phyloP scores from a whole-genome alignment of 768 basidiomycete species.

The Peribolospora kevripleyi region DNA sequence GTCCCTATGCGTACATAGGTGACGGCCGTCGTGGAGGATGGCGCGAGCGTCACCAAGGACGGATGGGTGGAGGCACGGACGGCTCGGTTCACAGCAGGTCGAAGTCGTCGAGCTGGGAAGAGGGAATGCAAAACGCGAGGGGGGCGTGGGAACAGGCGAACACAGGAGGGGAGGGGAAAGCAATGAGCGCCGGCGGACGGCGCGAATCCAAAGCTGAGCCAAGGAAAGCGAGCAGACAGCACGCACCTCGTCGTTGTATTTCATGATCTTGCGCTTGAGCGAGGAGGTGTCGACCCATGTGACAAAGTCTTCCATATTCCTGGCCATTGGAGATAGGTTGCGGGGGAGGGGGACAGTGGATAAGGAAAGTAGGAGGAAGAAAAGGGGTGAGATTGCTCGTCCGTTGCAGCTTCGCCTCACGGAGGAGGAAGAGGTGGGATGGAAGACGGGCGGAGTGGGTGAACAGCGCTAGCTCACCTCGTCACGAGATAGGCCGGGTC shows the following conservation, averaged over 20 bases:
- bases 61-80: no score
- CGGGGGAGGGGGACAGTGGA: not conserved
- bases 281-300: slow-evolving; percentile 98
- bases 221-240: not conserved
- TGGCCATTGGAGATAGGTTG: slow-evolving; percentile 15
- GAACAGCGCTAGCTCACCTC: slow-evolving; percentile 25
- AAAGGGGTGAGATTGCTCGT: not conserved
- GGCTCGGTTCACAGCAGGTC: slow-evolving; percentile 38
- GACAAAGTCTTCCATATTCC: slow-evolving; percentile 97
- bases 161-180: not conserved
- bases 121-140: not conserved
- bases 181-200: not conserved
- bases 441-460: not conserved
- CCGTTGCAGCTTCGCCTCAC: not conserved
- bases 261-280: slow-evolving; percentile 80
- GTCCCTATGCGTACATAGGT: no score
- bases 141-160: not conserved
- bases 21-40: no score
- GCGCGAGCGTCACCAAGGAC: no score
- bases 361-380: not conserved
- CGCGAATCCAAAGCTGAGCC: not conserved
- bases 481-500: slow-evolving; percentile 93
- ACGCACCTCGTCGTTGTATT: slow-evolving; percentile 78
- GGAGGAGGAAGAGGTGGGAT: no score
- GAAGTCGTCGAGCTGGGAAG: slow-evolving; percentile 64